Base-by-base conservation (phyloP, 805 yeast species). In the Candida xyloterini region DNA sequence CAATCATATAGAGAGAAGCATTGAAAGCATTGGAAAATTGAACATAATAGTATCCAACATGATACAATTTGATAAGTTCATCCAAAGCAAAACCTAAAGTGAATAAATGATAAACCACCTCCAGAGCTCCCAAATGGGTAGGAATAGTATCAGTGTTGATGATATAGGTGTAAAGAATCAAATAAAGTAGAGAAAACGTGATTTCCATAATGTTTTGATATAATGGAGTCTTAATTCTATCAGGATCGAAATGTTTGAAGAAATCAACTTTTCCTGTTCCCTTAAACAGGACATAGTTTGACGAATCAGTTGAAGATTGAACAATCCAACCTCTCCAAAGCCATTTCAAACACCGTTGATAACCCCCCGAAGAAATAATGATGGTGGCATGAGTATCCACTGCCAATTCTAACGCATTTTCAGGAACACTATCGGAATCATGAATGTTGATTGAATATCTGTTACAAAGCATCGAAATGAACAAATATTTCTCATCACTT, bases 261-360 rank as follows among this genome's bases (percentile, higher is more conserved):
- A 84, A 66, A 10, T 70, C 65, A 4, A 78, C 65, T 16, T 79
- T 76, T 1, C 78, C 69, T 10, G 80, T 74, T 0, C 78, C 79
- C 45, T 71, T 74, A 59, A 82, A 86, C 40, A 81, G 55, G 18
- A 77, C 80, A 52, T 83, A 88, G 11, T 79, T 78, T 16, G 75
- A 71, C 5, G 93, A 86, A 55, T 86, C 87, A 10, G 59, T 60
- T 10, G 79, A 76, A 15, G 83, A 75, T 62, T 87, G 95, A 35
- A 84, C 72, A 46, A 88, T 84, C 95, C 95, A 86, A 21, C 96
- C 96, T 41, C 90, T 68, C 96, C 96, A 88, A 34, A 88, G 62
- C 95, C 95, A 88, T 50, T 81, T 79, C 53, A 87, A 73, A 64
- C 95, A 86, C 38, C 95, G 67, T 61, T 88, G 95, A 59, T 78